A percentile compares a stretch with the other conserved stretches of the same genome.
phyloP scores from a whole-genome alignment of 805 yeast species.

The Saturnispora saitoi region DNA sequence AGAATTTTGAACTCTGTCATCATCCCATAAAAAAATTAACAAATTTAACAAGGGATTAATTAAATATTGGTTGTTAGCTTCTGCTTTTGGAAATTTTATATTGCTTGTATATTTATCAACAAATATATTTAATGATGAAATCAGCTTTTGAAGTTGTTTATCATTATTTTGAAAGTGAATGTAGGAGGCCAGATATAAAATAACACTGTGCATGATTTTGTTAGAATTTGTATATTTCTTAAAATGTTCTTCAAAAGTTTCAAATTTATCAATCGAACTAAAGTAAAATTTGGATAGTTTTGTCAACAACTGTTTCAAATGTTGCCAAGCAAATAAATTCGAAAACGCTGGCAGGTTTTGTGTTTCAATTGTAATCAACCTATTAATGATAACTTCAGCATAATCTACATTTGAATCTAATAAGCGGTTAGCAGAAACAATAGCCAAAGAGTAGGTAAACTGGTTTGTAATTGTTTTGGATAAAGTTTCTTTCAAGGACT shows the following conservation, averaged over 20 bases:
- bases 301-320: constrained; percentile 11
- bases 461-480: constrained; percentile 1
- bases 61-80: constrained; percentile 22
- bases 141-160: neutral
- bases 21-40: constrained; percentile 16
- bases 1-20: constrained; percentile 6
- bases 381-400: neutral
- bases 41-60: constrained; percentile 29
- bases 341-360: constrained; percentile 17
- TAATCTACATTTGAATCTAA: neutral
- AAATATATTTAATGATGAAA: constrained; percentile 8
- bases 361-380: constrained; percentile 2
- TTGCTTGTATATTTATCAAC: constrained; percentile 16
- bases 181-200: constrained; percentile 17
- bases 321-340: constrained; percentile 21
- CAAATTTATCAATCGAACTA: constrained; percentile 1
- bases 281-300: constrained; percentile 2
- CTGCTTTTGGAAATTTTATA: constrained; percentile 38
- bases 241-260: constrained; percentile 8
- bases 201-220: constrained; percentile 8
- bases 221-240: neutral
- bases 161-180: constrained; percentile 10
- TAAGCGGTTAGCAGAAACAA: neutral
- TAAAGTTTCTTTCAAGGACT: neutral
- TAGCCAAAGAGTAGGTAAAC: constrained; percentile 5